Percentiles rank a stretch among this genome's conserved stretches.
Evolutionary conservation across 495 filamentous ascomycete genomes (phyloP).

Genomic region (Pyronema omphalodes): DNA sequence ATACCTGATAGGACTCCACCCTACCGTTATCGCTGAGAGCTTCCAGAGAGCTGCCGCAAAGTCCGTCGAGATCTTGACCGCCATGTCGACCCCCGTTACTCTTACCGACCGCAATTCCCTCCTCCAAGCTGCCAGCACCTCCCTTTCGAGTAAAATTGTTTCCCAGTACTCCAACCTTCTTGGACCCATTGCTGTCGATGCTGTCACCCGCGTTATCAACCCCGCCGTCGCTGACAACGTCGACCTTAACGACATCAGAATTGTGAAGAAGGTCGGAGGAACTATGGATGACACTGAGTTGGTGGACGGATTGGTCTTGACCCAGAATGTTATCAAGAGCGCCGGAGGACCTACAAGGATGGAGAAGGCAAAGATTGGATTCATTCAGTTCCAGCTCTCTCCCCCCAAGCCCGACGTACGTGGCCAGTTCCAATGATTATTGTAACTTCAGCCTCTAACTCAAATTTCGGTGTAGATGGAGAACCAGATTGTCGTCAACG

Average conservation of each 20-base stretch:
- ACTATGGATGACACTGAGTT: conserved; percentile 98
- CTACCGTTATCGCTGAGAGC: conserved; percentile 89
- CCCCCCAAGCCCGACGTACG: conserved; percentile 91
- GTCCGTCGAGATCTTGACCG: conserved; percentile 73
- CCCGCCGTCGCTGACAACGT: conserved; percentile 90
- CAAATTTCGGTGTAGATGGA: conserved; percentile 52
- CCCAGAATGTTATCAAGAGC: conserved; percentile 82
- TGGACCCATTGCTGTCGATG: conserved; percentile 90
- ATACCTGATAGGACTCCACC: conserved; percentile 50
- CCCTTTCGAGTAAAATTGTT: conserved; percentile 95
- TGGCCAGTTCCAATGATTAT: conserved; percentile 6
- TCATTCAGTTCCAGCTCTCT: conserved; percentile 97
- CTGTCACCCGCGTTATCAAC: conserved; percentile 86
- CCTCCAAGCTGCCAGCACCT: conserved; percentile 90
- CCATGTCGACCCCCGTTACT: conserved; percentile 88
- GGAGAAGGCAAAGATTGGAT: conserved; percentile 90
- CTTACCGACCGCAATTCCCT: conserved; percentile 74
- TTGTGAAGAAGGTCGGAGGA: conserved; percentile 93
- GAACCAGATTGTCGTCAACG: conserved; percentile 95
- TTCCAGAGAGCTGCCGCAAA: conserved; percentile 87
- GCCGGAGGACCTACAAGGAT: conserved; percentile 80
- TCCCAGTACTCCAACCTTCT: conserved; percentile 85
- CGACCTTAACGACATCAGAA: conserved; percentile 85
- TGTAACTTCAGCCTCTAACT: conserved; percentile 1
- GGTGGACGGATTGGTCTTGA: conserved; percentile 83